These are phyloP conservation scores for Neoboletus brunneissimus DNA, from an alignment of 768 basidiomycete species.

Conservation along the genomic window DNA sequence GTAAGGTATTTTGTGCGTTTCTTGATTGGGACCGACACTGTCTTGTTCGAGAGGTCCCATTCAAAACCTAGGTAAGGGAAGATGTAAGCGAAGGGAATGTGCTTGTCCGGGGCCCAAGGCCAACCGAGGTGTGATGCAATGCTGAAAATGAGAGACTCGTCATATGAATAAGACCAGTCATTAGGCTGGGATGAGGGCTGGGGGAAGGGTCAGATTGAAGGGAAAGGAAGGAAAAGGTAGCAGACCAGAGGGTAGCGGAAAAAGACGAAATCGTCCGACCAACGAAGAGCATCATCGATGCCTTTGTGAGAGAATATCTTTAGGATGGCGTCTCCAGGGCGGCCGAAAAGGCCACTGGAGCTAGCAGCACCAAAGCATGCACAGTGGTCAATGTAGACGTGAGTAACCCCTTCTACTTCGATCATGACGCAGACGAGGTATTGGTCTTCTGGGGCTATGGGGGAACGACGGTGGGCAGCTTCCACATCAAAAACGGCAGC, in stretches of 20 bases:
- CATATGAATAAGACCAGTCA: background rate
- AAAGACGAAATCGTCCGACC: background rate
- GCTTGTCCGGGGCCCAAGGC: background rate
- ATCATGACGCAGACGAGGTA: background rate
- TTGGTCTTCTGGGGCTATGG: background rate
- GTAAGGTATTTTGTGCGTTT: background rate
- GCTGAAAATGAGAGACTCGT: background rate
- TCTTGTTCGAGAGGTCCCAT: background rate
- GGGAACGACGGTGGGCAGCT: background rate
- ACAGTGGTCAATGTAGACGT: background rate
- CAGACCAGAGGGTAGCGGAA: background rate
- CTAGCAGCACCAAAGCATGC: background rate
- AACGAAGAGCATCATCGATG: background rate
- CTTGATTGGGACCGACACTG: background rate
- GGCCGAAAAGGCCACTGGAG: background rate
- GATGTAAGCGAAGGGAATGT: background rate
- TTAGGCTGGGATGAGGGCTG: background rate
- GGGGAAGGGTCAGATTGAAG: no score
- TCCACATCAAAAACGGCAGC: background rate
- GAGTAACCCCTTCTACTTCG: background rate
- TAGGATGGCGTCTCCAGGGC: background rate
- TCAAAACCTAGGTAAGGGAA: background rate
- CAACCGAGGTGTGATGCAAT: accelerated
- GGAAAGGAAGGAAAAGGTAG: no score
- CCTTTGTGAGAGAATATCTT: background rate